A percentile compares a stretch with the other conserved stretches of the same genome.
phyloP scores from a whole-genome alignment of 768 basidiomycete species.

The Suillus paluster region DNA sequence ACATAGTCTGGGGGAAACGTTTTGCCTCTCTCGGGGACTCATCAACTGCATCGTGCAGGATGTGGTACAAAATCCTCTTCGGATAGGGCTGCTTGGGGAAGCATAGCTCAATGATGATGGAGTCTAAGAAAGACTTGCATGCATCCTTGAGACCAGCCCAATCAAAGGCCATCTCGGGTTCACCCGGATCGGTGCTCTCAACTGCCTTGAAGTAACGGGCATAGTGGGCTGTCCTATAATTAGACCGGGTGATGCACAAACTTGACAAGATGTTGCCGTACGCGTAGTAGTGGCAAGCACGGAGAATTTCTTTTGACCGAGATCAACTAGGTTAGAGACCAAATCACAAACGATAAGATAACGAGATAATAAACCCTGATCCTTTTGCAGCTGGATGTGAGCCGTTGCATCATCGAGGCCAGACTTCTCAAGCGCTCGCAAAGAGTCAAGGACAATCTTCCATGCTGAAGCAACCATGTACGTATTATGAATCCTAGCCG shows the following conservation, averaged over 20 bases:
- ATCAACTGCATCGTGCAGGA: slow-evolving; percentile 71
- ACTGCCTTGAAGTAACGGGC: slow-evolving; percentile 66
- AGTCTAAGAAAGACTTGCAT: slow-evolving; percentile 80
- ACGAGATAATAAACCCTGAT: slow-evolving; percentile 53
- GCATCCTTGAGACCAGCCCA: slow-evolving; percentile 63
- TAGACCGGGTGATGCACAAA: slow-evolving; percentile 4
- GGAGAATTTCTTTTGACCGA: slow-evolving; percentile 68
- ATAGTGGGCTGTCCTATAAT: slow-evolving; percentile 60
- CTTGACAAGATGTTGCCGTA: slow-evolving; percentile 40
- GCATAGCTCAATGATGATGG: slow-evolving; percentile 81
- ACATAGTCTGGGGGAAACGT: slow-evolving; percentile 78
- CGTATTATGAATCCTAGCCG: slow-evolving; percentile 73
- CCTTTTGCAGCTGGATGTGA: slow-evolving; percentile 55
- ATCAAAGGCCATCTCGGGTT: slow-evolving; percentile 66
- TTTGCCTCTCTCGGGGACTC: slow-evolving; percentile 76
- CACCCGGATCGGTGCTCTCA: slow-evolving; percentile 42
- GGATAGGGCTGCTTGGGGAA: slow-evolving; percentile 75
- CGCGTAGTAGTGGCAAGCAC: slow-evolving; percentile 71
- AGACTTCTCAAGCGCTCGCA: slow-evolving; percentile 57
- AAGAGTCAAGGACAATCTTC: slow-evolving; percentile 67
- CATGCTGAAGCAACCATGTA: slow-evolving; percentile 86
- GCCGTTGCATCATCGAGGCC: slow-evolving; percentile 59
- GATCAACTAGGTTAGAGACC: slow-evolving; percentile 59
- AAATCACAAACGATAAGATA: slow-evolving; percentile 72
- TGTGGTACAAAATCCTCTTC: slow-evolving; percentile 63